phyloP scores from a whole-genome alignment of 169 alveolate species.

The Fabrea salina region DNA sequence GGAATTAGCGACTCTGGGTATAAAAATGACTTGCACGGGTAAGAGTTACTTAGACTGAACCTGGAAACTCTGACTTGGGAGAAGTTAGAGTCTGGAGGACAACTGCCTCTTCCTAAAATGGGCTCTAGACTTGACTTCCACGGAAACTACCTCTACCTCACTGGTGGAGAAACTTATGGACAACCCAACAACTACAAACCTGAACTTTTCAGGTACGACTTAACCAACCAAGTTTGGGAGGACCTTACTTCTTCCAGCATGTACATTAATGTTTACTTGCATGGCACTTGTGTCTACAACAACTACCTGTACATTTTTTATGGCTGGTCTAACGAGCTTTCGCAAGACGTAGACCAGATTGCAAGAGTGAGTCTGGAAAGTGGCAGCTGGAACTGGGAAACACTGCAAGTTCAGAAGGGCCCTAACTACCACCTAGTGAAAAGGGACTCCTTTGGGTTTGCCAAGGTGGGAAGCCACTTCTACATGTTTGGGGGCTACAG shows the following conservation, averaged over 20 bases:
- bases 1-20: not conserved
- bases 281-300: not conserved
- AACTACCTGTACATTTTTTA: not conserved
- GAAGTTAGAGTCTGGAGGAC: not conserved
- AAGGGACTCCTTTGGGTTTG: not conserved
- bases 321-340: not conserved
- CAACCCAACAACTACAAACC: not conserved
- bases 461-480: not conserved
- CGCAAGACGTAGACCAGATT: not conserved
- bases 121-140: not conserved
- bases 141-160: not conserved
- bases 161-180: not conserved
- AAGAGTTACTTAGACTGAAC: not conserved
- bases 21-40: not conserved
- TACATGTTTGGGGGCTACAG: not conserved
- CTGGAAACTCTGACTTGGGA: not conserved
- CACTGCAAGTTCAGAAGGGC: not conserved
- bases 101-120: not conserved
- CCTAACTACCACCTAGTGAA: not conserved
- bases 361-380: not conserved
- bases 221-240: not conserved
- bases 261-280: not conserved
- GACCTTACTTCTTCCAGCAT: not conserved
- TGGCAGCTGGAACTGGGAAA: not conserved
- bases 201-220: not conserved